Percentiles rank a stretch among this genome's conserved stretches.
These are phyloP conservation scores for Gardenia jasminoides DNA, from an alignment of 257 asterid genomes.

Conservation along the genomic window DNA sequence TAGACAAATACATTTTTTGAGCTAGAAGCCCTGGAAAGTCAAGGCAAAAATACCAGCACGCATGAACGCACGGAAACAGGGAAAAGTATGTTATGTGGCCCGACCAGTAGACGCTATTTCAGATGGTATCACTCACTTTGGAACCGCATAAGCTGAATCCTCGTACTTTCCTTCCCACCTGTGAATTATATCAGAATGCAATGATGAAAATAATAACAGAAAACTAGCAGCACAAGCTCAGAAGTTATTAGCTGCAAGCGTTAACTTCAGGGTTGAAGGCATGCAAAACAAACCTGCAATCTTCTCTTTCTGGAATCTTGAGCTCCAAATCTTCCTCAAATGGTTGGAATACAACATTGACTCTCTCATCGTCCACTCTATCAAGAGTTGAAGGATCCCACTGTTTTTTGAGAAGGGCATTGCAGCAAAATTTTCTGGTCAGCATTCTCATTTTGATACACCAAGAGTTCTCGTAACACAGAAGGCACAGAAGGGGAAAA, in stretches of 20 bases:
- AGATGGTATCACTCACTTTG: constrained; percentile 8
- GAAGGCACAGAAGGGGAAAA: not conserved
- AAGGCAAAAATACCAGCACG: not conserved
- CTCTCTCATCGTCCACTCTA: constrained; percentile 44
- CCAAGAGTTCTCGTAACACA: not conserved
- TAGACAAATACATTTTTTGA: not conserved
- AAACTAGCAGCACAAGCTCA: not conserved
- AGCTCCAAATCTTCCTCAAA: constrained; percentile 76
- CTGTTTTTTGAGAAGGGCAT: constrained; percentile 31
- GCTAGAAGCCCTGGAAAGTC: not conserved
- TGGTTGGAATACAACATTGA: constrained; percentile 53
- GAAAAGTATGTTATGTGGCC: not conserved
- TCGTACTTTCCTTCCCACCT: constrained; percentile 86
- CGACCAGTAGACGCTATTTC: not conserved
- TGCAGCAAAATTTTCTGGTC: not conserved
- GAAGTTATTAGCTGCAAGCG: not conserved
- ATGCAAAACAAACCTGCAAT: constrained; percentile 47
- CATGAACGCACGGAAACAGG: not conserved
- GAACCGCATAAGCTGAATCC: constrained; percentile 46
- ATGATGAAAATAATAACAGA: not conserved
- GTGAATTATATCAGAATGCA: constrained; percentile 7
- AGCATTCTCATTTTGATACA: not conserved
- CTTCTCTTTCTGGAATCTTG: constrained; percentile 60
- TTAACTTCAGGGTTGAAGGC: not conserved
- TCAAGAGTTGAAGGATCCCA: constrained; percentile 76